These are phyloP conservation scores for Spongiforma sp. DNA, from an alignment of 1,284 basidiomycete genomes.

Conservation along the genomic window DNA sequence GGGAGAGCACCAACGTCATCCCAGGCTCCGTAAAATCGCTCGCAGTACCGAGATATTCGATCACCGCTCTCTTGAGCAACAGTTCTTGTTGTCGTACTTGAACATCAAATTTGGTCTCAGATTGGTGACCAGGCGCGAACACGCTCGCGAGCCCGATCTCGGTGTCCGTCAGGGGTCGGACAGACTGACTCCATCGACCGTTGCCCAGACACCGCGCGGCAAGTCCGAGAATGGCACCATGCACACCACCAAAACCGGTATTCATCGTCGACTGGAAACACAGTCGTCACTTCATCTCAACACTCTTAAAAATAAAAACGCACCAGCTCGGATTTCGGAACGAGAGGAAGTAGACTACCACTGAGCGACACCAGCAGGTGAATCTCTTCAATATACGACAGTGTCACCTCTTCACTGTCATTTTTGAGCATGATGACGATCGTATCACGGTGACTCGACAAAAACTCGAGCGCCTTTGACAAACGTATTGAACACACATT, in stretches of 20 bases:
- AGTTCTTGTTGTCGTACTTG: constrained; percentile 57
- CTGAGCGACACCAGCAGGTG: constrained; percentile 78
- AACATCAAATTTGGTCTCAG: constrained; percentile 62
- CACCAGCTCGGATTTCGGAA: constrained; percentile 81
- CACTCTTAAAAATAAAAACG: background rate
- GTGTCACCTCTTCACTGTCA: constrained; percentile 64
- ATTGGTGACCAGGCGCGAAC: constrained; percentile 57
- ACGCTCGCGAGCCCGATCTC: constrained; percentile 65
- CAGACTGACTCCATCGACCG: constrained; percentile 60
- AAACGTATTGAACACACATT: background rate
- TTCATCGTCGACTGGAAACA: constrained; percentile 57
- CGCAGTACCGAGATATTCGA: constrained; percentile 68
- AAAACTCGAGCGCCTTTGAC: constrained; percentile 75
- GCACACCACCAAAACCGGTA: constrained; percentile 83
- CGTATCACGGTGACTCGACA: constrained; percentile 81
- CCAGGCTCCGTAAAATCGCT: constrained; percentile 79
- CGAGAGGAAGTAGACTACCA: constrained; percentile 64
- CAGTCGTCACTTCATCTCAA: background rate
- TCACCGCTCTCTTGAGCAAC: constrained; percentile 61
- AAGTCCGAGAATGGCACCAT: constrained; percentile 79
- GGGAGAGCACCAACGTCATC: constrained; percentile 68
- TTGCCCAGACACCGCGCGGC: constrained; percentile 78
- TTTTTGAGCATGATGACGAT: constrained; percentile 80
- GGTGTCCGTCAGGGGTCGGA: constrained; percentile 73
- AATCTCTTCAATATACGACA: constrained; percentile 76